Base-by-base conservation (phyloP, 208 protist species). In the Leishmania aethiopica region DNA sequence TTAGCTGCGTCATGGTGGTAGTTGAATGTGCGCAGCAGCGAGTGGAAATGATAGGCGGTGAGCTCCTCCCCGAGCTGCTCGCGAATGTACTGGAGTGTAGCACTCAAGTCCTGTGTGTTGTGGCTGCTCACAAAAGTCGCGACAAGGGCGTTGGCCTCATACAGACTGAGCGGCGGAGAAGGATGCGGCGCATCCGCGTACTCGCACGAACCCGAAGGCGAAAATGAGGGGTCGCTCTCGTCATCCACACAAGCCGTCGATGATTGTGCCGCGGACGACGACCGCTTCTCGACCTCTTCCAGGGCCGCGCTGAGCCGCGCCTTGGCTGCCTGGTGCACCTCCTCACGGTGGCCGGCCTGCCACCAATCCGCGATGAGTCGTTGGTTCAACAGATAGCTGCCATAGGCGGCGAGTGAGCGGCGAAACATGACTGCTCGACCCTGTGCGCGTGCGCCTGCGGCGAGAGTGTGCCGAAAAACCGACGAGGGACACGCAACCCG, bases 1-100 rank as follows among this genome's bases (percentile, higher is more conserved):
- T 91, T 96, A 8, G 92, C 88, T 25, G 84, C 86, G 69, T 96
- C 92, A 13, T 87, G 89, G 55, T 90, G 85, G 67, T 94, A 90
- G 86, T 88, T 95, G 75, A 98, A 96, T 47, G 91, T 86, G 57
- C 95, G 95, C 64, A 98, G 87, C 40, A 98, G 84, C 7, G 92
- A 79, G 84, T 96, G 90, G 85, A 95, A 95, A 86, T 98, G 93
- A 60, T 86, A 91, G 25, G 84, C 80, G 15, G 81, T 75, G 74
- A 98, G 84, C 40, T 88, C 84, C 84, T 94, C 83, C 25, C 81
- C 80, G 10, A 98, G 83, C 17, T 80, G 89, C 83, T 96, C 92
- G 49, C 93, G 92, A 22, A 96, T 90, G 84, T 96, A 94, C 85
- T 96, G 92, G 45, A 96, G 77, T 11, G 88, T 75, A 13, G 84